Conservation (phyloP, 768 basidiomycete genomes). For the Leucosporidium creatinivorum region DNA sequence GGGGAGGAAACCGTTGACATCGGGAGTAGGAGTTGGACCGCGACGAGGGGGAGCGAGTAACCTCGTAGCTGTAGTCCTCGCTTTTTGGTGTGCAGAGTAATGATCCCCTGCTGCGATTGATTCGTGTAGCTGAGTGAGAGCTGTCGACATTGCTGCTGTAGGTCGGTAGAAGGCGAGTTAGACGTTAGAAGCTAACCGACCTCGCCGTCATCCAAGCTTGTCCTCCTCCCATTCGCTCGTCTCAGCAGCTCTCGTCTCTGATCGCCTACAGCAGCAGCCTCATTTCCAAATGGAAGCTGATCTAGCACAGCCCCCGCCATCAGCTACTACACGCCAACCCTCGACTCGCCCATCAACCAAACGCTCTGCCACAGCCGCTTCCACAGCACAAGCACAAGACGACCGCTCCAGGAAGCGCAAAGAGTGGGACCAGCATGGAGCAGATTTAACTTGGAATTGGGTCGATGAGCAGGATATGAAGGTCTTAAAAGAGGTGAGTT, state of each 20-base stretch:
- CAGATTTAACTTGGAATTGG: neutral
- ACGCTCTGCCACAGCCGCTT: neutral
- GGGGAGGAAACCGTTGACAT: slow-evolving; percentile 57
- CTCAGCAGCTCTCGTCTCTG: too few species aligned
- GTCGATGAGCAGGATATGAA: neutral
- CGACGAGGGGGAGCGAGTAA: slow-evolving; percentile 35
- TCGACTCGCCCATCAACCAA: neutral
- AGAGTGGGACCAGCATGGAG: neutral
- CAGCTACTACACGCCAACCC: neutral
- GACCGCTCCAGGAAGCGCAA: neutral
- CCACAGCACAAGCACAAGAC: neutral
- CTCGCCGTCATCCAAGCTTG: too few species aligned
- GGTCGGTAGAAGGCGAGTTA: too few species aligned
- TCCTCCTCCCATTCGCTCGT: too few species aligned
- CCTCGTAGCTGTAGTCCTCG: slow-evolving; percentile 85
- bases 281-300: neutral
- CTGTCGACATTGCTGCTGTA: too few species aligned
- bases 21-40: neutral
- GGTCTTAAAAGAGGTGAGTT: slow-evolving; percentile 1
- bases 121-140: too few species aligned
- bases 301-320: neutral
- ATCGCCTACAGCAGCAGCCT: too few species aligned
- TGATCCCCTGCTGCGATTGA: slow-evolving; percentile 55
- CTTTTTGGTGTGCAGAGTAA: slow-evolving; percentile 95
- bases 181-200: too few species aligned